Conservation (phyloP, 208 protist genomes). For the Jaenimonas drosophilae region DNA sequence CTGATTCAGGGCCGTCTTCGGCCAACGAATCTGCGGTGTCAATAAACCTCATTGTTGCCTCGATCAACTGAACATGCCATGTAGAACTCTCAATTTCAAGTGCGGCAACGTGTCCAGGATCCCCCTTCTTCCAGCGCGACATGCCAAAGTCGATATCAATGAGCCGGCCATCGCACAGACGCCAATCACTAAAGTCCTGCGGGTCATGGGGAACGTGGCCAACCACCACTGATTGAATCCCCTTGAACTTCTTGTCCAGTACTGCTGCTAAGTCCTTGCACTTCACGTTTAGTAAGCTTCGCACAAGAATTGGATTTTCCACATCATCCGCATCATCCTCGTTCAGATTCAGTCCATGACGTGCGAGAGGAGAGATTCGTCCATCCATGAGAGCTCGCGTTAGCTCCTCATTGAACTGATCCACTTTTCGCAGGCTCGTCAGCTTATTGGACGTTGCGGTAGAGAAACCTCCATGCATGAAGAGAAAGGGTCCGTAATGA, state of each 20-base stretch:
- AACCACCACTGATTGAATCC: slow-evolving; percentile 79
- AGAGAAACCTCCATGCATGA: slow-evolving; percentile 90
- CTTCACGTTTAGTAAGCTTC: slow-evolving; percentile 73
- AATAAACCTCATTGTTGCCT: slow-evolving; percentile 30
- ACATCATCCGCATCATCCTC: slow-evolving; percentile 65
- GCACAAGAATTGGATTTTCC: slow-evolving; percentile 78
- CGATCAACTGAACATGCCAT: slow-evolving; percentile 66
- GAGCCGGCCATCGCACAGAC: slow-evolving; percentile 58
- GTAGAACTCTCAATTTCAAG: slow-evolving; percentile 73
- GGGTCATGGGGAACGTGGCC: slow-evolving; percentile 82
- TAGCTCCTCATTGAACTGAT: slow-evolving; percentile 70
- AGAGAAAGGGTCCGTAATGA: slow-evolving; percentile 76
- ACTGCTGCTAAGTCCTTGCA: slow-evolving; percentile 57
- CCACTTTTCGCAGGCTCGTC: slow-evolving; percentile 54
- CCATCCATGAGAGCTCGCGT: slow-evolving; percentile 47
- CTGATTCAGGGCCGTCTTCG: slow-evolving; percentile 3
- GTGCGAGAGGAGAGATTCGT: slow-evolving; percentile 49
- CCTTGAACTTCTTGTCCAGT: slow-evolving; percentile 60
- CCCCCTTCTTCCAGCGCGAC: slow-evolving; percentile 84
- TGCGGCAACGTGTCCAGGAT: slow-evolving; percentile 76
- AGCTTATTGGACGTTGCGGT: slow-evolving; percentile 56
- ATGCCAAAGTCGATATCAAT: slow-evolving; percentile 87
- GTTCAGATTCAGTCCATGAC: slow-evolving; percentile 38
- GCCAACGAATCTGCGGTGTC: not conserved
- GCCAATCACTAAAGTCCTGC: slow-evolving; percentile 69